Evolutionary conservation across 192 early-diverging fungal species (phyloP), one percentile per base, ranked within the genome.

Genomic region (Entomortierella lignicola): DNA sequence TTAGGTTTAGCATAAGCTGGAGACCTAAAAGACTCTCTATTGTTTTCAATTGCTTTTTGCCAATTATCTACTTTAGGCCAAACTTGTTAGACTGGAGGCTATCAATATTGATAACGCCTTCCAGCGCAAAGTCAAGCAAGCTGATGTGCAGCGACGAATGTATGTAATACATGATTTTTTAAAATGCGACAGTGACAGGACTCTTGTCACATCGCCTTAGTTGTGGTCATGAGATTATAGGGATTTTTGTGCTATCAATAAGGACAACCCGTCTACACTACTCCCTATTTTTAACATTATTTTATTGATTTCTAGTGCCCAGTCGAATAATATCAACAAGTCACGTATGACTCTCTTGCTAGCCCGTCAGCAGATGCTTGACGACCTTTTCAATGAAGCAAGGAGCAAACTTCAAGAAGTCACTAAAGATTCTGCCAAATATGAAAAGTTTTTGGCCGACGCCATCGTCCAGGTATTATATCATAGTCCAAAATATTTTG

Each of bases 51-150:
- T 61, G 13, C 60, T 26, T 25, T 20, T 31, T 34, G n/a, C n/a
- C 34, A 34, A 3, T 43, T 27, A 21, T 15, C 10, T 32, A 43
- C 20, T 21, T 21, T 81, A 91, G 88, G 98, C 95, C 83, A 99
- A 99, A 83, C 90, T 98, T 51, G 98, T 99, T 26, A 95, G 98
- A 54, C 93, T 95, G 83, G 98, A 99, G 83, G 94, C 96, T 23
- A 88, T 98, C 79, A 95, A 94, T 70, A 98, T 99, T 68, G 98
- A 99, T 61, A 92, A 93, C 67, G 90, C 93, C 65, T 99, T 95
- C 87, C 91, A 96, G 79, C 94, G 96, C 84, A 98, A 99, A 83
- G 90, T 94, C 66, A 99, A 99, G 87, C 98, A 98, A 85, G 93
- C 94, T 21, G 94, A 99, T 84, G 91, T 98, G 20, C 92, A 96